Conservation (phyloP, 768 basidiomycete species). For the Kwoniella sp. region DNA sequence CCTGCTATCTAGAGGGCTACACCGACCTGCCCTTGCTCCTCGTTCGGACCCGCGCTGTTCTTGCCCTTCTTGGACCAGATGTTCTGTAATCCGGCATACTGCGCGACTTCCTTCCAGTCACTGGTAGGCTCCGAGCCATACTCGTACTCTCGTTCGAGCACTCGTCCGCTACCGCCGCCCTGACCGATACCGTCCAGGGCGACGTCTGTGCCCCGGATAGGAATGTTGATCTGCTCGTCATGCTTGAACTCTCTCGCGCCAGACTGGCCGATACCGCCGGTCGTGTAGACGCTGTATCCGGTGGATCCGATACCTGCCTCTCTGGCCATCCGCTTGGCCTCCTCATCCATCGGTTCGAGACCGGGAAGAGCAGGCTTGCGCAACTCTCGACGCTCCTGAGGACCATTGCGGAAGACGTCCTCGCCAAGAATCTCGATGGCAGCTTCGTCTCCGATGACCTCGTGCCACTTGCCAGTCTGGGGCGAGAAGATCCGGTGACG, state of each 20-base stretch:
- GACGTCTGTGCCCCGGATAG: conserved; percentile 3
- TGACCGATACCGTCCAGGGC: conserved; percentile 2
- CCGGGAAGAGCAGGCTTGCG: conserved; percentile 26
- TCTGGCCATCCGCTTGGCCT: conserved; percentile 7
- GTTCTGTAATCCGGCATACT: conserved; percentile 1
- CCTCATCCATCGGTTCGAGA: conserved; percentile 11
- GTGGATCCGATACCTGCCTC: conserved; percentile 4
- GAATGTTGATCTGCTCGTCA: not conserved
- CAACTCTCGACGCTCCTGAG: conserved; percentile 21
- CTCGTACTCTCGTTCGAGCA: conserved; percentile 6
- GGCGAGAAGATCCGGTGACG: conserved; percentile 43
- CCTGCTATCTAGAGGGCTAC: conserved; percentile 1
- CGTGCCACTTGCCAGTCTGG: conserved; percentile 41
- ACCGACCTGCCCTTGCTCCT: not conserved
- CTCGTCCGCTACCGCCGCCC: conserved; percentile 7
- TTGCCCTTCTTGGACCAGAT: not conserved
- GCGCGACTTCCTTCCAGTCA: conserved; percentile 9
- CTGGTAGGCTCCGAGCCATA: not conserved
- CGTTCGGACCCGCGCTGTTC: not conserved
- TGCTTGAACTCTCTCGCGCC: not conserved
- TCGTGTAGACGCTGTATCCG: not conserved
- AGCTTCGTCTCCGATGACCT: conserved; percentile 45
- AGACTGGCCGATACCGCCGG: not conserved
- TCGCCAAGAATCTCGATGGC: conserved; percentile 45
- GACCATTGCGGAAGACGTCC: conserved; percentile 33